phyloP scores from a whole-genome alignment of 2,329 filamentous ascomycete genomes.

The Alternaria hordeiaustralica region DNA sequence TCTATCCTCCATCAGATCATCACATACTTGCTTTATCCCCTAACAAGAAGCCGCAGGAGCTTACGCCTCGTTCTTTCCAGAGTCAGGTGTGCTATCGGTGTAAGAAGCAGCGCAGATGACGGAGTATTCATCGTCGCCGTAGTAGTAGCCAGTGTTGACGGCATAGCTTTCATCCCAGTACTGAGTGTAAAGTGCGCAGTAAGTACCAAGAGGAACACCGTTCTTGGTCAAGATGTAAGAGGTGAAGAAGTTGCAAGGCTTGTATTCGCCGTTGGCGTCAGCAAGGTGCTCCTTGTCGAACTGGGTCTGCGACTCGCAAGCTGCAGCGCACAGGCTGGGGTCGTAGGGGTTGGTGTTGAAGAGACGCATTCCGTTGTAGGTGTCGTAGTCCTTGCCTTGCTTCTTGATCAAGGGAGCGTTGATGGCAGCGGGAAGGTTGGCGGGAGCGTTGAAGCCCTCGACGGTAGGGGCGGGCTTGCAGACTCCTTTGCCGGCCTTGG shows the following conservation, averaged over 20 bases:
- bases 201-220: constrained; percentile 45
- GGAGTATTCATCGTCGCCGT: constrained; percentile 11
- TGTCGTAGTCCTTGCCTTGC: constrained; percentile 19
- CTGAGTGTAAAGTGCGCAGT: constrained; percentile 41
- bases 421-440: constrained; percentile 30
- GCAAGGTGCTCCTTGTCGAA: constrained; percentile 41
- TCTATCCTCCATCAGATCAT: background rate
- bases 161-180: constrained; percentile 21
- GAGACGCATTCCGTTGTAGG: constrained; percentile 38
- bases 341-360: constrained; percentile 40
- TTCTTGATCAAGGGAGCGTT: constrained; percentile 29
- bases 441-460: constrained; percentile 25
- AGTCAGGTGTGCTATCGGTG: constrained; percentile 7
- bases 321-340: constrained; percentile 40
- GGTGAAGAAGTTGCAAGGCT: constrained; percentile 49
- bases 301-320: constrained; percentile 44
- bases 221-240: constrained; percentile 48
- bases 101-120: constrained; percentile 13
- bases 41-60: background rate
- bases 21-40: background rate
- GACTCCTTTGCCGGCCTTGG: constrained; percentile 16
- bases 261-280: constrained; percentile 34
- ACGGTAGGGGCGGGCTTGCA: constrained; percentile 12
- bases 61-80: background rate
- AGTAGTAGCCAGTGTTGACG: constrained; percentile 32